Evolutionary conservation across 2,329 filamentous ascomycete genomes (phyloP).

Genomic region (Ceratocystis alfenasii): DNA sequence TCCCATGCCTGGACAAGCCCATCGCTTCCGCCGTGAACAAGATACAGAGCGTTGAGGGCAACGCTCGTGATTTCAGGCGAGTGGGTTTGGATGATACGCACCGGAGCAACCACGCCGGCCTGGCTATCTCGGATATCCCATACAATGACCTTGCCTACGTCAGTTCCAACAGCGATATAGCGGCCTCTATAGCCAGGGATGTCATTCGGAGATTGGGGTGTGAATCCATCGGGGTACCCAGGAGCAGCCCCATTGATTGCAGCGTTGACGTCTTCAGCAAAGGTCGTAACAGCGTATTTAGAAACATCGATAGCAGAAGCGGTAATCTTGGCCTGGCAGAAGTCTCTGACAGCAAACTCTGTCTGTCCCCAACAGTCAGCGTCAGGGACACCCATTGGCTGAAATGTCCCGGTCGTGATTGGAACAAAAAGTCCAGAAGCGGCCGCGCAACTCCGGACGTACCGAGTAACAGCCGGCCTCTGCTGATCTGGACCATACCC

Average conservation of each 20-base stretch:
- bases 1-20: slow-evolving; percentile 96
- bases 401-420: not conserved
- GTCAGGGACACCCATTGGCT: slow-evolving; percentile 28
- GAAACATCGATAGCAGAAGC: slow-evolving; percentile 63
- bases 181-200: slow-evolving; percentile 77
- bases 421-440: not conserved
- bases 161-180: slow-evolving; percentile 70
- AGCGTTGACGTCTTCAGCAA: slow-evolving; percentile 52
- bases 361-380: slow-evolving; percentile 57
- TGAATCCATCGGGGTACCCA: slow-evolving; percentile 9
- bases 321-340: slow-evolving; percentile 51
- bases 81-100: slow-evolving; percentile 79
- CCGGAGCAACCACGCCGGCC: slow-evolving; percentile 45
- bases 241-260: slow-evolving; percentile 11
- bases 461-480: slow-evolving; percentile 35
- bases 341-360: slow-evolving; percentile 40
- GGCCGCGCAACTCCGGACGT: slow-evolving; percentile 29
- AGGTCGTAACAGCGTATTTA: slow-evolving; percentile 55
- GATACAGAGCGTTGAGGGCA: slow-evolving; percentile 70
- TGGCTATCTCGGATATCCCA: slow-evolving; percentile 66
- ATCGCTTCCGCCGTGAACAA: slow-evolving; percentile 89
- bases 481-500: slow-evolving; percentile 49
- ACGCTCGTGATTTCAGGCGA: slow-evolving; percentile 78
- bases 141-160: slow-evolving; percentile 59
- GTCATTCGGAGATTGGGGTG: slow-evolving; percentile 33